Evolutionary conservation across 129 eudicot species (phyloP).

Genomic region (Centella asiatica): DNA sequence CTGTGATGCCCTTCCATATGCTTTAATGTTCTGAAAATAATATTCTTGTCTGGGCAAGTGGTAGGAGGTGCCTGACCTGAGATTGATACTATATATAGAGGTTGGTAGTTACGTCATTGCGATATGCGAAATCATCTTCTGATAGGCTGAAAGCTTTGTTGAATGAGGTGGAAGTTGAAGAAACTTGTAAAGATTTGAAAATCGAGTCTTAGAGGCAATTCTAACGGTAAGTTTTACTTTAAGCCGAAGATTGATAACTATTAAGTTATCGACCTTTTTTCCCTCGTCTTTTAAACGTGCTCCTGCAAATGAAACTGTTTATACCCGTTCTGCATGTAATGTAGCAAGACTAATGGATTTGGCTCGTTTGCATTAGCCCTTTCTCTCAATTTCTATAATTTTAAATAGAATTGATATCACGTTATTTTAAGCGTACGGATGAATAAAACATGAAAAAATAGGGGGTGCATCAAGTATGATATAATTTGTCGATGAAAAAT

Average conservation of each 20-base stretch:
- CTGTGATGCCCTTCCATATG: conserved; percentile 40
- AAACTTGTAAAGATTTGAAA: conserved; percentile 35
- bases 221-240: conserved; percentile 42
- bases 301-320: not conserved
- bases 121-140: conserved; percentile 23
- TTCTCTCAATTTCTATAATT: no score
- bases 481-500: no score
- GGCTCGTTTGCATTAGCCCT: not conserved
- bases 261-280: not conserved
- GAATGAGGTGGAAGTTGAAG: conserved; percentile 23
- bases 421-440: no score
- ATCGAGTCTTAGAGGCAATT: conserved; percentile 56
- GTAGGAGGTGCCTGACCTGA: not conserved
- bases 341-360: no score
- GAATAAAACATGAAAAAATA: no score
- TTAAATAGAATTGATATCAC: no score
- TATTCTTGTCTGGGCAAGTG: not conserved
- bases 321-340: not conserved
- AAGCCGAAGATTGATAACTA: conserved; percentile 33
- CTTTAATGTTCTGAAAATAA: conserved; percentile 1
- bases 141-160: conserved; percentile 27
- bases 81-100: conserved; percentile 18
- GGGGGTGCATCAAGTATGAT: no score
- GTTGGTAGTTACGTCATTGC: conserved; percentile 15
- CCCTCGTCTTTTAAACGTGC: not conserved